Evolutionary conservation across 1,139 yeast genomes (phyloP).

Genomic region (Sugiyamaella paludigena): DNA sequence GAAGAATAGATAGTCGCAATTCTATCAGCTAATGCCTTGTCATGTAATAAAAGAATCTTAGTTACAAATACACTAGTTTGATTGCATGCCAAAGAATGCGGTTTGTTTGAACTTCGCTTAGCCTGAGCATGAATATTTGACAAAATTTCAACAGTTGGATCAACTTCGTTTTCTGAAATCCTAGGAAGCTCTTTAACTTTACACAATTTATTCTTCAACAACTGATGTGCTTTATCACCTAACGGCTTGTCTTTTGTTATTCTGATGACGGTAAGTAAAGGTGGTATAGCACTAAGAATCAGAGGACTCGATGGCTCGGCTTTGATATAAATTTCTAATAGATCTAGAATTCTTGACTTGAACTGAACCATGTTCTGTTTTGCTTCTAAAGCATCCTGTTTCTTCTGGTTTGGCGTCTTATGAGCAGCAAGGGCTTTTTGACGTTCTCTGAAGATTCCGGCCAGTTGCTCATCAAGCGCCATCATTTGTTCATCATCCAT

Average conservation of each 20-base stretch:
- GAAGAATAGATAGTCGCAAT: slow-evolving; percentile 57
- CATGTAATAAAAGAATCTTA: slow-evolving; percentile 47
- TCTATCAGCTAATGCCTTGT: slow-evolving; percentile 24
- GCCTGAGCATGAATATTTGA: slow-evolving; percentile 41
- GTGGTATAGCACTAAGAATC: slow-evolving; percentile 50
- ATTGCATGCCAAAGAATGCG: slow-evolving; percentile 55
- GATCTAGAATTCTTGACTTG: slow-evolving; percentile 74
- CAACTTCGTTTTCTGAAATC: slow-evolving; percentile 21
- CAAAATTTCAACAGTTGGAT: slow-evolving; percentile 22
- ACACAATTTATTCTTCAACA: slow-evolving; percentile 63
- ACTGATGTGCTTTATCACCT: slow-evolving; percentile 72
- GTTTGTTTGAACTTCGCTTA: slow-evolving; percentile 46
- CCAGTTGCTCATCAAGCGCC: slow-evolving; percentile 83
- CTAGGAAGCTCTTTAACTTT: slow-evolving; percentile 43
- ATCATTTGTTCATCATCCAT: slow-evolving; percentile 98
- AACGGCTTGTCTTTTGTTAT: slow-evolving; percentile 66
- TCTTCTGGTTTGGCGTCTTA: slow-evolving; percentile 27
- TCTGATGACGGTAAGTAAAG: slow-evolving; percentile 59
- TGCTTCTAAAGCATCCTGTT: slow-evolving; percentile 61
- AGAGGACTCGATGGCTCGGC: slow-evolving; percentile 45
- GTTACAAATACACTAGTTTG: slow-evolving; percentile 62
- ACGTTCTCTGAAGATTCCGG: slow-evolving; percentile 77
- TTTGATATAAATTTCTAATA: slow-evolving; percentile 62
- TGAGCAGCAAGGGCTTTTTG: slow-evolving; percentile 26
- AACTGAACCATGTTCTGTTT: slow-evolving; percentile 75